A percentile compares a stretch with the other conserved stretches of the same genome.
phyloP scores from a whole-genome alignment of 225 moss, liverwort and hornwort genomes.

The Sphagnum contortum region DNA sequence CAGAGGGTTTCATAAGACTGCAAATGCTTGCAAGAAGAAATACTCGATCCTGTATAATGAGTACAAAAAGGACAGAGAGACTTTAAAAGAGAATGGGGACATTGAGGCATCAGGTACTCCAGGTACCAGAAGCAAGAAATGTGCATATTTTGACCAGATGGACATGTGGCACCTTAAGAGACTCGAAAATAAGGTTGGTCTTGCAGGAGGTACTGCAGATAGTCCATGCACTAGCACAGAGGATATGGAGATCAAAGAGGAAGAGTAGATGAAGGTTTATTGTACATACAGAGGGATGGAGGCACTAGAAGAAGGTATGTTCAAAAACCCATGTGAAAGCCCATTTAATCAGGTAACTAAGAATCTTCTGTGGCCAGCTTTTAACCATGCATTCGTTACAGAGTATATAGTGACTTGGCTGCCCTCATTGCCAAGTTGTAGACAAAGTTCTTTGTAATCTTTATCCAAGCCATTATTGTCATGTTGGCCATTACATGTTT shows the following conservation, averaged over 20 bases:
- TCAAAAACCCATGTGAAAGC: too few relatives aligned
- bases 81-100: conserved; percentile 35
- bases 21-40: conserved; percentile 66
- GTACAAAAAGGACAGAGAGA: conserved; percentile 60
- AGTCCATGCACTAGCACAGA: conserved; percentile 51
- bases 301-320: too few relatives aligned
- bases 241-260: conserved; percentile 47
- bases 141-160: conserved; percentile 63
- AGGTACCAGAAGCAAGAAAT: conserved; percentile 42
- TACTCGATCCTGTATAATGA: conserved; percentile 63
- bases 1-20: conserved; percentile 52
- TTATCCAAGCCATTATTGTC: too few relatives aligned
- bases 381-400: too few relatives aligned
- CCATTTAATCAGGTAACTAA: too few relatives aligned
- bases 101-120: conserved; percentile 35
- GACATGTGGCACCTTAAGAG: conserved; percentile 53
- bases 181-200: conserved; percentile 39
- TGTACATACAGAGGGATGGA: too few relatives aligned
- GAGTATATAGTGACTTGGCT: too few relatives aligned
- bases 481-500: too few relatives aligned
- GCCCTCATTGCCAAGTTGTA: too few relatives aligned
- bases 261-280: conserved; percentile 10
- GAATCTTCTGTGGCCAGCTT: too few relatives aligned
- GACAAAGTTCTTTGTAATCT: too few relatives aligned
- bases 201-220: conserved; percentile 37